Percentiles rank a stretch among this genome's conserved stretches.
These are phyloP conservation scores for Teunomyces cretensis DNA, from an alignment of 805 yeast species.

Conservation along the genomic window DNA sequence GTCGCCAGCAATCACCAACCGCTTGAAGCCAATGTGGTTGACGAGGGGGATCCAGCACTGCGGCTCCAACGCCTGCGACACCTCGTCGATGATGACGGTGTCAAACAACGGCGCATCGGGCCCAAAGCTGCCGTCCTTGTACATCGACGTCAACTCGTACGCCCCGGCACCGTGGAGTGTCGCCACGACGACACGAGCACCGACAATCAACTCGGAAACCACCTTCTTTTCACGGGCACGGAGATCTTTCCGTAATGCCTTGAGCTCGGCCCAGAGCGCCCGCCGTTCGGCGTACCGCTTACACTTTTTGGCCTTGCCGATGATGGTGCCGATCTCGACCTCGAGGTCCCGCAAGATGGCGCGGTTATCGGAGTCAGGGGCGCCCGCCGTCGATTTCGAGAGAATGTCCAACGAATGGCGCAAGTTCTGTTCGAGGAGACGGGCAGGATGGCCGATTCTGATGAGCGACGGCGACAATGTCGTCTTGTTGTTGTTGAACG, in stretches of 20 bases:
- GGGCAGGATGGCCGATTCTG: slow-evolving; percentile 92
- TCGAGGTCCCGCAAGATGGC: slow-evolving; percentile 66
- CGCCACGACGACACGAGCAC: slow-evolving; percentile 68
- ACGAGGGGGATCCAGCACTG: slow-evolving; percentile 95
- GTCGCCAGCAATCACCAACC: slow-evolving; percentile 87
- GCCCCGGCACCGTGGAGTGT: slow-evolving; percentile 90
- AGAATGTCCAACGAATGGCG: slow-evolving; percentile 76
- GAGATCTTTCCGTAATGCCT: slow-evolving; percentile 68
- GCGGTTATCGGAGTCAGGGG: slow-evolving; percentile 25
- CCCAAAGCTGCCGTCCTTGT: slow-evolving; percentile 37
- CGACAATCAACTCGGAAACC: slow-evolving; percentile 52
- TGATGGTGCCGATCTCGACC: slow-evolving; percentile 63
- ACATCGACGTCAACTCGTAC: slow-evolving; percentile 58
- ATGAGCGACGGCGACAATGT: slow-evolving; percentile 50
- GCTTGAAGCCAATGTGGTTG: slow-evolving; percentile 54
- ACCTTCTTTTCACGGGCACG: slow-evolving; percentile 64
- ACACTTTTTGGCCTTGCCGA: slow-evolving; percentile 57
- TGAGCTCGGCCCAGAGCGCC: slow-evolving; percentile 67
- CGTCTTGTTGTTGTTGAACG: slow-evolving; percentile 29
- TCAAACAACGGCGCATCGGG: slow-evolving; percentile 51
- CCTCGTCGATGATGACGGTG: slow-evolving; percentile 89
- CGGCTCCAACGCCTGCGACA: slow-evolving; percentile 90
- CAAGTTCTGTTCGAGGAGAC: slow-evolving; percentile 60
- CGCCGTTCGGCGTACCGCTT: slow-evolving; percentile 64
- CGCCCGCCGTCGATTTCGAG: slow-evolving; percentile 56